Conservation (phyloP, 805 yeast species). For the Monosporozyma unispora region DNA sequence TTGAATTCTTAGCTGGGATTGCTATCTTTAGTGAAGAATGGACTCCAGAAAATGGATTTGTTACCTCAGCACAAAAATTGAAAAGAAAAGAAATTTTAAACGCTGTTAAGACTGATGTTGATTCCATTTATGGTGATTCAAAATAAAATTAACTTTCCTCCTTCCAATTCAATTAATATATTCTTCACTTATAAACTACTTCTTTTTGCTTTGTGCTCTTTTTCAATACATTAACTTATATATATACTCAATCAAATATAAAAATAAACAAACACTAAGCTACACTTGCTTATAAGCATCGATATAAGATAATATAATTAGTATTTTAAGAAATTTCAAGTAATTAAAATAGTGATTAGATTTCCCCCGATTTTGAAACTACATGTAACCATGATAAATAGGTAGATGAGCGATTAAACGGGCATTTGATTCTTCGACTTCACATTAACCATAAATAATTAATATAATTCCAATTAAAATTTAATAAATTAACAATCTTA, state of each 20-base stretch:
- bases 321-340: not conserved
- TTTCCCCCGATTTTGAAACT: conserved; percentile 35
- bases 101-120: conserved; percentile 58
- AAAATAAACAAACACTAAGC: too few relatives aligned
- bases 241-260: not conserved
- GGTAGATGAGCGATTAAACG: conserved; percentile 36
- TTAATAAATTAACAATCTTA: not conserved
- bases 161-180: not conserved
- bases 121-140: conserved; percentile 46
- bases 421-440: conserved; percentile 28
- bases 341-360: not conserved
- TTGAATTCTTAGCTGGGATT: conserved; percentile 74
- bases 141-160: not conserved
- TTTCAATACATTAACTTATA: not conserved
- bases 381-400: conserved; percentile 28
- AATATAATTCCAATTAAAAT: not conserved
- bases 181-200: not conserved
- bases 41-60: conserved; percentile 94
- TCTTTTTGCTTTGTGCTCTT: not conserved
- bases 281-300: too few relatives aligned
- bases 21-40: conserved; percentile 84
- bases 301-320: too few relatives aligned
- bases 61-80: conserved; percentile 91
- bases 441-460: not conserved
- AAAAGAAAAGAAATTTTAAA: conserved; percentile 85